Evolutionary conservation across 2,329 filamentous ascomycete species (phyloP), one percentile per base, ranked within the genome.

Genomic region (Dactylonectria macrodidyma): DNA sequence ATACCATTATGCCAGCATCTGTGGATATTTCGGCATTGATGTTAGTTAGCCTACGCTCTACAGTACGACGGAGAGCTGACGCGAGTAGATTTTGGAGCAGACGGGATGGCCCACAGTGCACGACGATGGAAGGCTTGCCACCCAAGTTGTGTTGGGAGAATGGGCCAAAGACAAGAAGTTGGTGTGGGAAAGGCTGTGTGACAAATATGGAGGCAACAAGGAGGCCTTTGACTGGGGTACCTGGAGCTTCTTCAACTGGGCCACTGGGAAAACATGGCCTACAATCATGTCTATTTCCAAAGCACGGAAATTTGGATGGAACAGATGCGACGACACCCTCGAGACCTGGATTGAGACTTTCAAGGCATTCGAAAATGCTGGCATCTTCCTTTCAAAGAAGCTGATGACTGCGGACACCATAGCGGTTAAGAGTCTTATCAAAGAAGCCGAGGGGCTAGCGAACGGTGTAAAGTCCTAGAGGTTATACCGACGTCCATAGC

Each of bases 301-400:
- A 26, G 59, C 59, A 2, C 50, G 59, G 24, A 62, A 55, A 50
- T 62, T 62, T 55, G 59, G 59, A 26, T 62, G 59, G 59, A 56
- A 33, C 11, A 38, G 59, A 44, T 55, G 33, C 24, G 59, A 62
- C 12, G 59, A 62, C 50, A 62, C 59, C 11, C 30, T n/a, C 16
- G 59, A 62, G 3, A 55, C 50, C 8, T 62, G 47, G 47, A 7
- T 62, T n/a, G 50, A 62, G 5, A 52, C 58, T 4, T 52, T 52
- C 34, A 14, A 22, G 36, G 14, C 47, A 3, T 44, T 14, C 38
- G 38, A 44, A 44, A 44, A 36, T 36, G 34, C 34, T 36, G 34
- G 34, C 34, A 36, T 36, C 11, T 36, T 36, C 3, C 34, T 2
- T 36, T 36, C 34, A 7, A 36, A 36, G 34, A 36, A 36, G 34